Base-by-base conservation (phyloP, 768 basidiomycete genomes). In the Candolleomyces efflorescens region DNA sequence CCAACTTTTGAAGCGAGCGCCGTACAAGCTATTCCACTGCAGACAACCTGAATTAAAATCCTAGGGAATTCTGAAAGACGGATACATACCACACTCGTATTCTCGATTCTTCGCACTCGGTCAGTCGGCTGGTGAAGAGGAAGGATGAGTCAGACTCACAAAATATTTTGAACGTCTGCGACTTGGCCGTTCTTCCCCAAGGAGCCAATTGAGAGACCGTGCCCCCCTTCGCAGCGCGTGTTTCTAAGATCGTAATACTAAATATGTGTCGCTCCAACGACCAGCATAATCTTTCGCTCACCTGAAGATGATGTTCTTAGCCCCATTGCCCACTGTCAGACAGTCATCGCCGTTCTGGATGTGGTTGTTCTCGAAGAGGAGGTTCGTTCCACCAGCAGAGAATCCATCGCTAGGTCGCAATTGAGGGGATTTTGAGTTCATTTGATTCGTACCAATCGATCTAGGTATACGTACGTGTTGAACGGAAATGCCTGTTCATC, bases 1-100 rank as follows among this genome's bases (percentile, higher is more conserved):
- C 83, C 83, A 85, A 64, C 84, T 85, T 71, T 85, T 85, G 72
- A 85, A 86, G 10, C 84, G 77, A n/a, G 83, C 84, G 6, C 71
- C 84, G 56, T 85, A 85, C 2, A 84, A 67, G 0, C 77, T 68
- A 53, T 77, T 75, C 60, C 77, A 78, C 82, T 84, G 26, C 23
- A 49, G 24, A 12, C 10, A 36, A 39, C 15, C 26, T 22, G 13
- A 11, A 4, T 24, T 11, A 10, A 3, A 11, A 23, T 41, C 5
- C 23, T 12, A 22, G 5, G 7, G 22, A 0, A 13, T 37, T 11
- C 43, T 37, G 18, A 26, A 17, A 2, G 24, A 13, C 10, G 22
- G 11, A 5, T 7, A 52, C 68, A 15, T 41, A 77, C 80, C 78
- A 79, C 78, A 47, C 75, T 51, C 5, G 78, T 67, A 59, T 75